phyloP scores from a whole-genome alignment of 2,329 filamentous ascomycete genomes.

The Fusarium lateritium region DNA sequence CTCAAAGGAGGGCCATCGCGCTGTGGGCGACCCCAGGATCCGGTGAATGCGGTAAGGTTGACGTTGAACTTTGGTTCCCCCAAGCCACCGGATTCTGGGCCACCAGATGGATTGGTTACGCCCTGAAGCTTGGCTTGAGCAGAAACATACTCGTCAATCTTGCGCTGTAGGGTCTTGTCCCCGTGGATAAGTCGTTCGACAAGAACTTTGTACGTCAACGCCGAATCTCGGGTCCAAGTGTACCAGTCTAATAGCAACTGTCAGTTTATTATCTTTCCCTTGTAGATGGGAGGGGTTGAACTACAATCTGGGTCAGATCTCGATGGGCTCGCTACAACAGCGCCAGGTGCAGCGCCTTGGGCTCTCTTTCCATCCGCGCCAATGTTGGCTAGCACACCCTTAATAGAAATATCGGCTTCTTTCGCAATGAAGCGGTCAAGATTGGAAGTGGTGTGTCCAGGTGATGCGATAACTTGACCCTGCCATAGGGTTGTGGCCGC shows the following conservation, averaged over 20 bases:
- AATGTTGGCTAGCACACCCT: slow-evolving; percentile 61
- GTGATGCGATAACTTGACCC: slow-evolving; percentile 12
- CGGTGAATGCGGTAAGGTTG: slow-evolving; percentile 74
- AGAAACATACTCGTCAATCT: slow-evolving; percentile 77
- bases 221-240: slow-evolving; percentile 83
- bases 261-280: not conserved
- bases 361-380: slow-evolving; percentile 66
- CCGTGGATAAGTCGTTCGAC: slow-evolving; percentile 73
- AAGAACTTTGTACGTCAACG: slow-evolving; percentile 77
- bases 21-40: slow-evolving; percentile 81
- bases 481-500: slow-evolving; percentile 10
- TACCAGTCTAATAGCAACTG: slow-evolving; percentile 72
- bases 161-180: slow-evolving; percentile 70
- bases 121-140: slow-evolving; percentile 76
- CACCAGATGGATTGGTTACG: slow-evolving; percentile 77
- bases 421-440: slow-evolving; percentile 37
- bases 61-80: slow-evolving; percentile 82
- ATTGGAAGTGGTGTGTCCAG: not conserved
- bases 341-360: slow-evolving; percentile 62
- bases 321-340: slow-evolving; percentile 70
- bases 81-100: slow-evolving; percentile 65
- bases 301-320: slow-evolving; percentile 61
- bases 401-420: slow-evolving; percentile 36
- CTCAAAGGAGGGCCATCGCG: slow-evolving; percentile 83
- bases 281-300: not conserved